Percentiles rank a stretch among this genome's conserved stretches.
Conservation (phyloP, 345 rosid species). For the Salix brachista region DNA sequence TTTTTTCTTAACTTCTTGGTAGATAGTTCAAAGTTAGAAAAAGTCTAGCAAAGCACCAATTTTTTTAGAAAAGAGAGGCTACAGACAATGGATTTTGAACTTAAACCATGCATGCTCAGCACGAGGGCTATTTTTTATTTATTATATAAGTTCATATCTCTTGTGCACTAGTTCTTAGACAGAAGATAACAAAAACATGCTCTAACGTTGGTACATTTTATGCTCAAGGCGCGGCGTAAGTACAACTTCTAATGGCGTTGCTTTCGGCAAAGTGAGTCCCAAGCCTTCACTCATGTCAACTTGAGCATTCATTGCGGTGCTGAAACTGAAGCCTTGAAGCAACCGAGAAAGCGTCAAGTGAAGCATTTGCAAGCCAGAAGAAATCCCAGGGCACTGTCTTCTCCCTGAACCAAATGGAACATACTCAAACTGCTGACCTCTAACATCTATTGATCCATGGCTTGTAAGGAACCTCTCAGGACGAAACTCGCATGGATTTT, state of each 20-base stretch:
- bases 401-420: conserved; percentile 30
- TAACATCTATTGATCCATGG: conserved; percentile 15
- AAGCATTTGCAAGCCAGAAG: conserved; percentile 10
- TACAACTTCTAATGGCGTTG: conserved; percentile 12
- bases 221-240: conserved; percentile 12
- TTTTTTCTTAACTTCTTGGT: too few species aligned
- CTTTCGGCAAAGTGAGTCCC: conserved; percentile 17
- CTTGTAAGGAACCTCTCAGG: conserved; percentile 31
- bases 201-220: too few species aligned
- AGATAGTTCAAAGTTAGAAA: too few species aligned
- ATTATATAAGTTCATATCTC: too few species aligned
- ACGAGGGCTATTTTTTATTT: too few species aligned
- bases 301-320: not conserved
- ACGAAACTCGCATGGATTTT: conserved; percentile 19
- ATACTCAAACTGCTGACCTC: conserved; percentile 22
- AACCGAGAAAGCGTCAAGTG: conserved; percentile 20
- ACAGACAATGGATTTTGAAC: too few species aligned
- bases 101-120: too few species aligned
- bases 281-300: conserved; percentile 23
- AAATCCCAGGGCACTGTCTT: conserved; percentile 28
- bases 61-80: too few species aligned
- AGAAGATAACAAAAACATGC: too few species aligned
- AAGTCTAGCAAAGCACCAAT: too few species aligned
- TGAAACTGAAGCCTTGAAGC: conserved; percentile 22
- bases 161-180: too few species aligned